phyloP scores from a whole-genome alignment of 768 basidiomycete genomes.

The Kwoniella botswanensis region DNA sequence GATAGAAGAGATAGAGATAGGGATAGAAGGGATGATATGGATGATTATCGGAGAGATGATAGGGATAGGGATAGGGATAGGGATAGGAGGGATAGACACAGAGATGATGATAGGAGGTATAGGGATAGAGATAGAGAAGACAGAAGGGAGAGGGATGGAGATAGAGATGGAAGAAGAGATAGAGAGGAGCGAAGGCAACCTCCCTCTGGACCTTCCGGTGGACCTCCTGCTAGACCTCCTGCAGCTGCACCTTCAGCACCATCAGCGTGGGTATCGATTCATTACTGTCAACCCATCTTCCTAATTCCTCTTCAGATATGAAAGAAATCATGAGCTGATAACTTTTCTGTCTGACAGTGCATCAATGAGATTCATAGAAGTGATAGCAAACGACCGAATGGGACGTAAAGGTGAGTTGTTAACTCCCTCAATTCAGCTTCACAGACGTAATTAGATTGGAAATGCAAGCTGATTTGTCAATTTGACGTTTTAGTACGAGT shows the following conservation, averaged over 20 bases:
- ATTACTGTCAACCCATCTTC: background rate
- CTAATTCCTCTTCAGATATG: background rate
- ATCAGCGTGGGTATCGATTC: constrained; percentile 13
- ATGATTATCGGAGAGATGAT: constrained; percentile 10
- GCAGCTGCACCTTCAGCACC: constrained; percentile 27
- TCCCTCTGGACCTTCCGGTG: constrained; percentile 26
- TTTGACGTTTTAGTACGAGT: constrained; percentile 71
- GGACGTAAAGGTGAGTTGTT: constrained; percentile 79
- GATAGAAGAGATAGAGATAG: constrained; percentile 19
- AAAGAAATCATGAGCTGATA: background rate
- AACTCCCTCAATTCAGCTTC: constrained; percentile 9
- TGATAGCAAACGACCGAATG: constrained; percentile 94
- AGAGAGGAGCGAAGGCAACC: background rate
- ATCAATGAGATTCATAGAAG: constrained; percentile 61
- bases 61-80: constrained; percentile 9
- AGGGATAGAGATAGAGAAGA: constrained; percentile 25
- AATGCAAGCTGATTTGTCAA: background rate
- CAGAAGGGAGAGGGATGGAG: constrained; percentile 7
- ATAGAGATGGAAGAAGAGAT: constrained; percentile 2
- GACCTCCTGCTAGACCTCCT: constrained; percentile 28
- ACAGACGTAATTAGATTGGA: background rate
- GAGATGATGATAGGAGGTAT: constrained; percentile 15
- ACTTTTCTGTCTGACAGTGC: constrained; percentile 13
- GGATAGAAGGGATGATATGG: constrained; percentile 17
- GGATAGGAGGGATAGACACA: constrained; percentile 19